Percentiles rank a stretch among this genome's conserved stretches.
phyloP scores from a whole-genome alignment of 176 grass and related monocot species.

The Alopecurus myosuroides region DNA sequence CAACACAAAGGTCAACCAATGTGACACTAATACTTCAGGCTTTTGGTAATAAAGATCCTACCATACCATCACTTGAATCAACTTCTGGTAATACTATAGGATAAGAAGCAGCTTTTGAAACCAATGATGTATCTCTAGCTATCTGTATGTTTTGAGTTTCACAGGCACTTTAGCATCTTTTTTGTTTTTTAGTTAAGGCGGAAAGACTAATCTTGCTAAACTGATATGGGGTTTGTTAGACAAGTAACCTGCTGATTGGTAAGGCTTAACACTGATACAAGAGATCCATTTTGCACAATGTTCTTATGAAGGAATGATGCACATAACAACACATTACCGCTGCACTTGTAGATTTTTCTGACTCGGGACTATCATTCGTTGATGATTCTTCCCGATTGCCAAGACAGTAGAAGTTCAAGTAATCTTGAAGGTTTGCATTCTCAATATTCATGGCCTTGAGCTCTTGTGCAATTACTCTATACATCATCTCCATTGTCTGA shows the following conservation, averaged over 20 bases:
- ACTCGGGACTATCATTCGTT: slow-evolving; percentile 24
- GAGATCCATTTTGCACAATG: background rate
- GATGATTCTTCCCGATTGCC: slow-evolving; percentile 70
- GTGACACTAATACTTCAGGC: background rate
- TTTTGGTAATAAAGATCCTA: background rate
- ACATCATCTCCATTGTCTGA: slow-evolving; percentile 99
- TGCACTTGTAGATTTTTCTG: slow-evolving; percentile 58
- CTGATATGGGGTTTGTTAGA: background rate
- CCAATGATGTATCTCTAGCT: background rate
- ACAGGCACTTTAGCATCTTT: background rate
- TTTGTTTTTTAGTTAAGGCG: background rate
- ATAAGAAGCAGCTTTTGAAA: background rate
- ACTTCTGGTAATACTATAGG: background rate
- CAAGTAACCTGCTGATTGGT: background rate
- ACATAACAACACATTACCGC: slow-evolving; percentile 46
- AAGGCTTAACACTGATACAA: background rate
- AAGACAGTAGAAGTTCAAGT: slow-evolving; percentile 97
- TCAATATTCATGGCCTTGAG: slow-evolving; percentile 66
- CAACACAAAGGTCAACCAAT: background rate
- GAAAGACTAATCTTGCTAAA: background rate
- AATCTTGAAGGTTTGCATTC: slow-evolving; percentile 65
- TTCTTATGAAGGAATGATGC: slow-evolving; percentile 10
- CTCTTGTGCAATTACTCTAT: slow-evolving; percentile 74
- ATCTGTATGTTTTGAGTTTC: background rate
- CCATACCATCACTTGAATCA: background rate